Base-by-base conservation (phyloP, 495 filamentous ascomycete genomes). In the Hyaloscypha variabilis region DNA sequence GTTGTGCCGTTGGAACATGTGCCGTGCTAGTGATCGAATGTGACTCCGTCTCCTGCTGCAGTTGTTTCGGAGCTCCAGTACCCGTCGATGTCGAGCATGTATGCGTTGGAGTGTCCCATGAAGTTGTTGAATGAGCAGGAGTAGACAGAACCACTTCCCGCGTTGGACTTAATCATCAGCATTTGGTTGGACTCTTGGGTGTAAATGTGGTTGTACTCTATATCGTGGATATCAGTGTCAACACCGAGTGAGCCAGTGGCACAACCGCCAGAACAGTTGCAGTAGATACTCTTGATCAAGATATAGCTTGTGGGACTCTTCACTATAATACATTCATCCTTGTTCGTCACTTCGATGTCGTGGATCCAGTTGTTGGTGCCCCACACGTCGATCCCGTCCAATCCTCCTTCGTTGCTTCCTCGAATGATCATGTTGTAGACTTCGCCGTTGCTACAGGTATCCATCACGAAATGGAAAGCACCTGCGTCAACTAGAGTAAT, bases 131-230 rank as follows among this genome's bases (percentile, higher is more conserved):
- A 80, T 46, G 39, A 60, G 24, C 78, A 72, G 63, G 85, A 79
- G n/a, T 77, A 75, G 17, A 87, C 80, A 14, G 76, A 77, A 3
- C 73, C 73, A 31, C 34, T 56, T 28, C 73, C 73, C 17, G 85
- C 86, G 64, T 74, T 82, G 69, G 77, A 79, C 73, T 88, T 88
- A 75, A 88, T 82, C 83, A 88, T 83, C 69, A 83, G 78, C 85
- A 87, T 87, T 69, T 87, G 82, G 73, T 85, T 88, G 26, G 79
- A 80, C 28, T 77, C 70, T 73, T 78, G 79, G 59, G 81, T 81
- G 72, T 86, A 83, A 62, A 85, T 70, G 69, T 83, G 79, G 26
- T 79, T 74, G 71, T 83, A 83, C 17, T 71, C 69, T 58, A 85
- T 77, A 49, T 78, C 76, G 39, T 73, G 75, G 68, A 86, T 81